Base-by-base conservation (phyloP, 495 filamentous ascomycete genomes). In the Aspergillus hancockii region DNA sequence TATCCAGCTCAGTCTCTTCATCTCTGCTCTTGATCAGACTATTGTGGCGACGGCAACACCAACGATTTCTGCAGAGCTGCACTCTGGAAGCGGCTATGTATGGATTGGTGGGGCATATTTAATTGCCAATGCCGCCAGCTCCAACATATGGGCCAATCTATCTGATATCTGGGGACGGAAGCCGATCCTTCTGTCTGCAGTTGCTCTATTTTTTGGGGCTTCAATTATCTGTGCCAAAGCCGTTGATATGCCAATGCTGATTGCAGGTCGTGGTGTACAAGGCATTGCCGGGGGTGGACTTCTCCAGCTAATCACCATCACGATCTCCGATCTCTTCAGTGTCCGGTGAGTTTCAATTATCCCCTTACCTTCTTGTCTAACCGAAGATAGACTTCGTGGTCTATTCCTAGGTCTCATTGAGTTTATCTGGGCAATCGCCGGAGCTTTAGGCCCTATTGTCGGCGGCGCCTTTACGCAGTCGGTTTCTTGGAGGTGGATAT, bases 31-130 rank as follows among this genome's bases (percentile, higher is more conserved):
- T 13, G 83, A 88, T 59, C 77, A 83, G 60, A 87, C 84, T 9
- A 86, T 88, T 41, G 75, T 86, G 60, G 79, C 85, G 8, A 88
- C 84, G 3, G 79, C 83, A 16, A 80, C 87, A 32, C 85, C 85
- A 1, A 81, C 80, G 0, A 84, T 86, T 40, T 72, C 83, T 2
- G 67, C 79, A 1, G 73, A 85, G 28, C 71, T 90, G n/a, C 69
- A 84, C 32, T 83, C 84, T 16, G 79, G 80, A 8, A 70, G 81
- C 3, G 85, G 86, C 23, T 88, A 87, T 68, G 75, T 80, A 32
- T 89, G 87, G 87, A 85, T 90, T 57, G 86, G 86, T 21, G 83
- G 80, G 41, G 85, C 88, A 12, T 91, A 88, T 62, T 69, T 84
- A 36, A 74, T 83, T 18, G 79, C 81, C 4, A 81, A 78, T 65